Base-by-base conservation (phyloP, 495 filamentous ascomycete species). In the Annulohypoxylon moriforme region DNA sequence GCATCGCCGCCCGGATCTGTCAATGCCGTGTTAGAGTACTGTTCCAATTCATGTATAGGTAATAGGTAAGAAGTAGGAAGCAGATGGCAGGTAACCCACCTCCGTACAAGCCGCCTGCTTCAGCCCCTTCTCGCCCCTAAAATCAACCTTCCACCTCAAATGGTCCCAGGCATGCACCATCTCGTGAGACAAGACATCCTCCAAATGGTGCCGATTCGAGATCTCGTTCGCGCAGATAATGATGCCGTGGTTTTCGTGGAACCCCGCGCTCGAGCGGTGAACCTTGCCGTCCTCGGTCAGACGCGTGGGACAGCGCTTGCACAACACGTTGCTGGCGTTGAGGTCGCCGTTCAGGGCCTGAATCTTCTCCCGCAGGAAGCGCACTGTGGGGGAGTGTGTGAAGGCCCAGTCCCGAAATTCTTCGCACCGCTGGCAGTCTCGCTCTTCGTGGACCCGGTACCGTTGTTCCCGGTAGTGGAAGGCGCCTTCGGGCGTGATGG, bases 81-180 rank as follows among this genome's bases (percentile, higher is more conserved):
- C 13, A 58, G 46, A 56, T 8, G 31, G 18, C 4, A 8, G 9
- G n/a, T 31, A 14, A 49, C 14, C 5, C 84, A 95, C 93, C 89
- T 99, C 96, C n/a, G 93, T 91, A 77, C 96, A 98, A 58, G 96
- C 96, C 40, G 93, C 91, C 82, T 98, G 96, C 78, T 90, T 89
- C 80, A 99, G 76, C 33, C 81, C 74, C 77, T 80, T 83, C 71
- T 93, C 86, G 62, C 90, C 89, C 4, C 81, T 80, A 87, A 89
- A 93, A 70, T 99, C 89, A 36, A 97, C 89, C 80, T 97, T 93
- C 82, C 93, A 99, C 69, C 94, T 79, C 73, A 98, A 77, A 79
- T 97, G 92, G 77, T 99, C 96, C 83, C 93, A 98, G 8, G 94
- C 95, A 83, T 99, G 96, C 60, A 99, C 90, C 91, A 99, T 94